phyloP scores from a whole-genome alignment of 257 asterid genomes.

The Gynochthodes officinalis region DNA sequence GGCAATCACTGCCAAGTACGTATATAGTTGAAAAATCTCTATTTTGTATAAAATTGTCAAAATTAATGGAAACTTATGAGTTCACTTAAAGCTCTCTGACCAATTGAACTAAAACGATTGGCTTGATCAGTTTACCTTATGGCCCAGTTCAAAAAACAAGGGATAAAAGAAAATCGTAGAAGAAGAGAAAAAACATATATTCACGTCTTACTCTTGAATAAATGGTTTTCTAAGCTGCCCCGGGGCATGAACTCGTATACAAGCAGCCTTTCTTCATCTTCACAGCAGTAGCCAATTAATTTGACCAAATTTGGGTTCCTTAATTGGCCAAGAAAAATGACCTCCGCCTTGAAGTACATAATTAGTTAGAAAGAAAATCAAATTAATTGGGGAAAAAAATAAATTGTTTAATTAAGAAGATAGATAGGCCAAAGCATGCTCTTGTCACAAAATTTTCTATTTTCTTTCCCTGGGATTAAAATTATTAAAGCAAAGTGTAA shows the following conservation, averaged over 20 bases:
- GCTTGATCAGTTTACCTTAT: too few species aligned
- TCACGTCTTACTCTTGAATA: conserved; percentile 60
- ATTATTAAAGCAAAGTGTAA: too few species aligned
- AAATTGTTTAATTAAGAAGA: not conserved
- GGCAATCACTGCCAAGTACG: too few species aligned
- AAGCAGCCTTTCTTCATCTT: conserved; percentile 79
- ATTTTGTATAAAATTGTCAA: too few species aligned
- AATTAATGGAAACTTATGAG: too few species aligned
- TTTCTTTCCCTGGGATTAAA: not conserved
- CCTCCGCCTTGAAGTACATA: conserved; percentile 74
- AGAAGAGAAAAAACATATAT: not conserved
- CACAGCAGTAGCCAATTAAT: conserved; percentile 87
- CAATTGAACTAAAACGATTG: too few species aligned
- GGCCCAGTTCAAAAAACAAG: too few species aligned
- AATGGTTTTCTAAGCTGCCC: conserved; percentile 89
- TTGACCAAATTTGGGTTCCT: conserved; percentile 82
- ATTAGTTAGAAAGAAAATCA: not conserved
- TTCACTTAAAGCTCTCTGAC: too few species aligned
- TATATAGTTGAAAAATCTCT: too few species aligned
- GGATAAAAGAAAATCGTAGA: not conserved
- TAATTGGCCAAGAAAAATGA: conserved; percentile 85
- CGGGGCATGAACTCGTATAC: conserved; percentile 95
- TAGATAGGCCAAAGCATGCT: too few species aligned
- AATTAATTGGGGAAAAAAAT: not conserved
- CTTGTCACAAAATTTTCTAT: not conserved